These are phyloP conservation scores for Neurospora cerealis DNA, from an alignment of 495 filamentous ascomycete species.

Conservation along the genomic window DNA sequence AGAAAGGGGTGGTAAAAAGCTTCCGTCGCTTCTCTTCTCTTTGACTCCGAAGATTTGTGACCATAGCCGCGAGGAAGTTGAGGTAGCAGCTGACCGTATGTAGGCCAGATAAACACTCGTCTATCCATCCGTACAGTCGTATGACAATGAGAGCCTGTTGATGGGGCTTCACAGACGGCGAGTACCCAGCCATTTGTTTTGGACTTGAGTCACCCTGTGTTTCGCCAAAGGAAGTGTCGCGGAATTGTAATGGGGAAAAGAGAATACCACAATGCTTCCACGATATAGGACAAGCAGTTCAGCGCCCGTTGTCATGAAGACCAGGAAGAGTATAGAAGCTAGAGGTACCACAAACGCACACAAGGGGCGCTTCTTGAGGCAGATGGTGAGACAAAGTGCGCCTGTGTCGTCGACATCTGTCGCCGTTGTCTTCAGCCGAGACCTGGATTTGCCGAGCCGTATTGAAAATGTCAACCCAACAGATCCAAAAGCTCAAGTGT, in stretches of 20 bases:
- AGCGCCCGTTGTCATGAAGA: too few species aligned
- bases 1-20: neutral
- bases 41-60: neutral
- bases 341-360: too few species aligned
- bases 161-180: neutral
- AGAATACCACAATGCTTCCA: too few species aligned
- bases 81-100: neutral
- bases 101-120: neutral
- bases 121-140: neutral
- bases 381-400: neutral
- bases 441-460: neutral
- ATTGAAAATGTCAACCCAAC: neutral
- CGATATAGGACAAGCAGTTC: too few species aligned
- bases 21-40: neutral
- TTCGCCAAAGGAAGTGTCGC: too few species aligned
- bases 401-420: neutral
- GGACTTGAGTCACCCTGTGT: neutral
- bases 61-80: neutral
- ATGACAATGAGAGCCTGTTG: neutral
- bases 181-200: neutral
- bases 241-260: too few species aligned
- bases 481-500: neutral
- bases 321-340: too few species aligned
- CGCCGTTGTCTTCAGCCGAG: neutral
- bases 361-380: neutral